Percentiles rank a stretch among this genome's conserved stretches.
Evolutionary conservation across 2,329 filamentous ascomycete species (phyloP).

Genomic region (Colletotrichum sp.): DNA sequence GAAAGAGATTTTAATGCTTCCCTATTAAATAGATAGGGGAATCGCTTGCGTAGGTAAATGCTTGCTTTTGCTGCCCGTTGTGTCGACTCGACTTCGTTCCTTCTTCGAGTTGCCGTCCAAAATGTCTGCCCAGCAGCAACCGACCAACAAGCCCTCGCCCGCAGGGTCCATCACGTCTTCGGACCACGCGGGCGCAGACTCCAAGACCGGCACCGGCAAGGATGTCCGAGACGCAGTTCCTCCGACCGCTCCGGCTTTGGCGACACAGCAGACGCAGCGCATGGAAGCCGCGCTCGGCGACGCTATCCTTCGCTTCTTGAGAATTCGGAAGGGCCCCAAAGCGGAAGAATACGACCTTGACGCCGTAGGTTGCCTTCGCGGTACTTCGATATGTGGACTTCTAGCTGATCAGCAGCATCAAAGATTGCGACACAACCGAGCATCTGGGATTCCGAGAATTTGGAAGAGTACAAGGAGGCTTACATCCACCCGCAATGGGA

Average conservation of each 20-base stretch:
- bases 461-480: constrained; percentile 37
- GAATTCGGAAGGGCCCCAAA: constrained; percentile 35
- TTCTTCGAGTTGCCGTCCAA: not conserved
- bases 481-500: constrained; percentile 42
- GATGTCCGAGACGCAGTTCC: not conserved
- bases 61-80: not conserved
- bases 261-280: constrained; percentile 28
- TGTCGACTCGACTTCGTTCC: not conserved
- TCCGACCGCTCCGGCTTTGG: constrained; percentile 25
- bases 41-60: not conserved
- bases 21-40: not conserved
- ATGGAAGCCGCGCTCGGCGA: constrained; percentile 37
- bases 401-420: not conserved
- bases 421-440: constrained; percentile 40
- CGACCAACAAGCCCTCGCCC: not conserved
- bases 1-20: not conserved
- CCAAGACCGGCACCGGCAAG: not conserved
- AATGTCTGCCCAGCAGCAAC: constrained; percentile 9
- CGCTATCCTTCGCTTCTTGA: constrained; percentile 34
- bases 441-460: constrained; percentile 39
- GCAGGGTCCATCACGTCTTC: constrained; percentile 12
- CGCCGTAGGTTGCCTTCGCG: constrained; percentile 19
- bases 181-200: not conserved
- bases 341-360: constrained; percentile 31
- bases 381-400: fast-evolving